Evolutionary conservation across 805 yeast species (phyloP).

Genomic region (Candida succiphila): DNA sequence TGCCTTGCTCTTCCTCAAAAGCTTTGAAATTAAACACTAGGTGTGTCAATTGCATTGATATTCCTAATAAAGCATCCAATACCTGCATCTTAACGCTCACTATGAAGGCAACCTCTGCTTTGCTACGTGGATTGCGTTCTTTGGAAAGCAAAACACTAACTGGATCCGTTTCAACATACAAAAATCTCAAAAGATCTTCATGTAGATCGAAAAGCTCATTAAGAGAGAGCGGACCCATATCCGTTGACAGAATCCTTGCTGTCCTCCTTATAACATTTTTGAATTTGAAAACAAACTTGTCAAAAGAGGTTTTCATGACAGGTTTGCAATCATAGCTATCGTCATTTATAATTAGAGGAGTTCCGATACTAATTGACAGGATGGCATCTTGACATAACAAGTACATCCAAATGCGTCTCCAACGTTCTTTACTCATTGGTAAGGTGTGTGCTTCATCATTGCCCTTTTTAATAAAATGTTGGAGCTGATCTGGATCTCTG

Average conservation of each 20-base stretch:
- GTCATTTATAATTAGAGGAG: background rate
- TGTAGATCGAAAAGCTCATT: background rate
- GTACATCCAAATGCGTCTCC: constrained; percentile 1
- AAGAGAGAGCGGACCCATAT: background rate
- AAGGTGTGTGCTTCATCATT: background rate
- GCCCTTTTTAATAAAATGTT: background rate
- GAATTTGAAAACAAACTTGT: background rate
- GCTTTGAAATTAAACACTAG: too few species aligned
- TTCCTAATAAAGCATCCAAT: too few species aligned
- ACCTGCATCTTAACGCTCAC: too few species aligned
- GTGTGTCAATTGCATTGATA: too few species aligned
- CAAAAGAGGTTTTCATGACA: too few species aligned
- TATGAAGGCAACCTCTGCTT: too few species aligned
- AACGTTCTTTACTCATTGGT: background rate
- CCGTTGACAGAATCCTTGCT: background rate
- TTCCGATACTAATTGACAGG: background rate
- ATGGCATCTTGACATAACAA: background rate
- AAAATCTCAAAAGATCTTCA: background rate
- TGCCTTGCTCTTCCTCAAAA: too few species aligned
- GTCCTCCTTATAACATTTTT: background rate
- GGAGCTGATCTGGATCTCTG: constrained; percentile 1
- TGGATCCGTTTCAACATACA: background rate
- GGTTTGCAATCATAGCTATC: background rate
- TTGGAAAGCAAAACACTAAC: background rate
- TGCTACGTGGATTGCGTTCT: background rate